Evolutionary conservation across 2,329 filamentous ascomycete species (phyloP), one percentile per base, ranked within the genome.

Genomic region (Ustulina deusta): DNA sequence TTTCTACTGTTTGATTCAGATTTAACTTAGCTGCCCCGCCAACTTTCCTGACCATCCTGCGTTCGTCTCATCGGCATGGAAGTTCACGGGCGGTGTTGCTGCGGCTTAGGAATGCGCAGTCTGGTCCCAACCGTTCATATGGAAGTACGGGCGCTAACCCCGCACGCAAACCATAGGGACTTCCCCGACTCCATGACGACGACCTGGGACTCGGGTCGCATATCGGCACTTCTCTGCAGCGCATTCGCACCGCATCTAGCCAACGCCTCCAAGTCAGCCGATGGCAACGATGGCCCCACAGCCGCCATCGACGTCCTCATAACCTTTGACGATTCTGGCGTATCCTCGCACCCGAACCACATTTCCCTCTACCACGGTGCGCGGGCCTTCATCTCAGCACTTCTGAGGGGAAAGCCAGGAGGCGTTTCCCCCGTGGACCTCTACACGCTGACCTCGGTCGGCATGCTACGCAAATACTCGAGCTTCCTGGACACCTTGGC

Each of bases 341-440:
- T 99, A 56, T 97, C 93, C 66, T 88, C 88, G 49, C 96, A 99
- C 80, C 93, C 94, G 25, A 99, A 99, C 83, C 96, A 99, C 82
- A 91, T 92, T 70, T 94, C 94, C 6, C 87, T 98, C 9, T 94
- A 94, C 82, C 86, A 92, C 78, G 96, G 95, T 65, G 93, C 93
- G 6, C 86, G 88, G 52, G 80, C 87, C 56, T 98, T 97, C 78
- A 79, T 97, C 61, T 82, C 85, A 59, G 80, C 84, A 7, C 85
- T 97, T 58, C 88, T 91, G 79, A 85, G 86, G 57, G 86, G 86
- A 63, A 85, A 88, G 72, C 79, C 86, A 4, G 91, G 89, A 1
- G 92, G 88, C 85, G 82, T 88, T 1, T 89, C 87, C 73, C 93
- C 94, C 2, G 89, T 97, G 32, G 90, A 92, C 71, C 82, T 99